These are phyloP conservation scores for Lasiodiplodia citricola DNA, from an alignment of 2,329 filamentous ascomycete species.

Conservation along the genomic window DNA sequence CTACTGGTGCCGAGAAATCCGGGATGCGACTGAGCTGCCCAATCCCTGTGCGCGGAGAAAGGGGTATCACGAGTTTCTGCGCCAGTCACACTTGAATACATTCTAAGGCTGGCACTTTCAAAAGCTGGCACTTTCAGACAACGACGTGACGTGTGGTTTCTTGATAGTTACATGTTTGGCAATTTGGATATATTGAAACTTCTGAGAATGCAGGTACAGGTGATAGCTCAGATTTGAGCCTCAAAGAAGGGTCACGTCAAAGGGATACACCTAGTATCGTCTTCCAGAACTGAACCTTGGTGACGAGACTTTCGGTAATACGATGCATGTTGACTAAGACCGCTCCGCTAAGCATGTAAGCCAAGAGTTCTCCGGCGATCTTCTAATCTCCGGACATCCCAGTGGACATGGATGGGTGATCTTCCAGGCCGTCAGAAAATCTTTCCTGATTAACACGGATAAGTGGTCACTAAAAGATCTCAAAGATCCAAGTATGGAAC, in stretches of 20 bases:
- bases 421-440: neutral
- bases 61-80: neutral
- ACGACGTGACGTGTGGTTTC: neutral
- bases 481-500: neutral
- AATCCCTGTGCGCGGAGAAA: too few relatives aligned
- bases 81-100: neutral
- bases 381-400: slow-evolving; percentile 3
- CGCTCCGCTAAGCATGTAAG: neutral
- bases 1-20: neutral
- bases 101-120: neutral
- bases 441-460: neutral
- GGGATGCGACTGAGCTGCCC: neutral
- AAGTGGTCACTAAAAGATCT: neutral
- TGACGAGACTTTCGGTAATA: neutral
- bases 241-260: neutral
- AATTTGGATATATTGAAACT: neutral
- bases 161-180: neutral
- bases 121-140: neutral
- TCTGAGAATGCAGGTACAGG: neutral
- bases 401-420: neutral
- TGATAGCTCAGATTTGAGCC: neutral
- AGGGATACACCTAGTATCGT: too few relatives aligned
- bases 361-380: neutral
- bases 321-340: neutral
- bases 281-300: too few relatives aligned